A percentile compares a stretch with the other conserved stretches of the same genome.
These are phyloP conservation scores for Mortierella sp. DNA, from an alignment of 371 early-diverging fungal genomes.

Conservation along the genomic window DNA sequence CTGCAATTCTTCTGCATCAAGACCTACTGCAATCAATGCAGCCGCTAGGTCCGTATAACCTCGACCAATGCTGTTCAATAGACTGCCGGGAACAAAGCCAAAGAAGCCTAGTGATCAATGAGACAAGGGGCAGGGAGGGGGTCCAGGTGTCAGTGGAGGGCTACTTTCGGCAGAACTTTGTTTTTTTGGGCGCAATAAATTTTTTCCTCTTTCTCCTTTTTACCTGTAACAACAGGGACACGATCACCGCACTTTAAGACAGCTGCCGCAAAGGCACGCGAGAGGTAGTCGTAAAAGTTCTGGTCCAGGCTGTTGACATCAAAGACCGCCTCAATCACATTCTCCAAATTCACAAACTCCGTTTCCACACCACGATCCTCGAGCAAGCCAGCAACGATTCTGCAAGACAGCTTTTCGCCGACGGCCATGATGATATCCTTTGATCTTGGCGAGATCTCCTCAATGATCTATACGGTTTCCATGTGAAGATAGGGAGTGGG, in stretches of 20 bases:
- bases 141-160: too few species aligned
- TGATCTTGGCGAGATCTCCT: constrained; percentile 96
- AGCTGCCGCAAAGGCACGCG: constrained; percentile 71
- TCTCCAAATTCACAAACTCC: constrained; percentile 86
- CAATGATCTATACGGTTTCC: constrained; percentile 74
- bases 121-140: not conserved
- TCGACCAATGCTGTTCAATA: constrained; percentile 92
- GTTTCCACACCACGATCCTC: constrained; percentile 86
- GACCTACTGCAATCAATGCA: constrained; percentile 92
- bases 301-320: constrained; percentile 84
- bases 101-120: constrained; percentile 75
- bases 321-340: constrained; percentile 82
- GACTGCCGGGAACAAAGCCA: constrained; percentile 94
- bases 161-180: too few species aligned
- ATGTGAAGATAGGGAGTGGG: not conserved
- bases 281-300: constrained; percentile 90
- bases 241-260: constrained; percentile 72
- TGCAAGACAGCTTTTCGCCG: constrained; percentile 94
- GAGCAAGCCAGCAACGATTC: constrained; percentile 87
- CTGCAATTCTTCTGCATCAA: constrained; percentile 90
- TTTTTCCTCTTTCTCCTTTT: not conserved
- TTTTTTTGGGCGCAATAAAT: not conserved
- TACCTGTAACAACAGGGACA: constrained; percentile 87
- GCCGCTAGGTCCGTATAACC: constrained; percentile 98
- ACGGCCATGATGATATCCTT: constrained; percentile 94